Base-by-base conservation (phyloP, 495 filamentous ascomycete genomes). In the Penicillium macrosclerotiorum region DNA sequence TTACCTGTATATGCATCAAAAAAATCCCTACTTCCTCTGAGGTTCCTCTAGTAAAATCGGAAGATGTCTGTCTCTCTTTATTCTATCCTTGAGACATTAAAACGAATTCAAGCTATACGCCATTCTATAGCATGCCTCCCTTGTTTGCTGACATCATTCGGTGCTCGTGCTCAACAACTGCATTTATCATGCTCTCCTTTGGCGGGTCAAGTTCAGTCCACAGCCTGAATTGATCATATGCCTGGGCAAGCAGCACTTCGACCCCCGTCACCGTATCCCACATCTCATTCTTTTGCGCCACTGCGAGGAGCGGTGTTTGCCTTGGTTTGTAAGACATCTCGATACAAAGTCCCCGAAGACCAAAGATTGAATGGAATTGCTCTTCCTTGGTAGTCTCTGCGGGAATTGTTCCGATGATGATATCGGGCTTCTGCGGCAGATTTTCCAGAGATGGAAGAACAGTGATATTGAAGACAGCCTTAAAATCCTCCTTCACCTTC, bases 231-330 rank as follows among this genome's bases (percentile, higher is more conserved):
- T 85, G 83, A 36, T 83, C 84, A 63, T 81, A 85, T 9, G 77
- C 85, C 69, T 86, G 84, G 55, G 86, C 80, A 2, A 80, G 75
- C 12, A 90, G 69, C 5, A 90, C 76, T 52, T 88, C 86, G 13
- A 88, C 57, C 4, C 85, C 85, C 50, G 86, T 80, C 34, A 86
- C 76, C 12, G 79, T 79, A 1, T 79, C 69, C 84, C 84, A 90
- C 0, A 72, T 75, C 67, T 68, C 0, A 70, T 72, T 26, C 69
- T 65, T 43, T n/a, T 39, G 49, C 67, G 74, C 32, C 67, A 64
- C 33, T 72, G 43, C 45, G 7, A 86, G 69, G 0, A 88, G 62
- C 0, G 83, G 80, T 2, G 82, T 88, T 36, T 79, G 66, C 3
- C 79, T 61, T 5, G 82, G 82, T 47, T 83, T 75, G 55, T 89